Evolutionary conservation across 2,329 filamentous ascomycete genomes (phyloP).

Genomic region (Ophiocordyceps polyrhachis-furcata): DNA sequence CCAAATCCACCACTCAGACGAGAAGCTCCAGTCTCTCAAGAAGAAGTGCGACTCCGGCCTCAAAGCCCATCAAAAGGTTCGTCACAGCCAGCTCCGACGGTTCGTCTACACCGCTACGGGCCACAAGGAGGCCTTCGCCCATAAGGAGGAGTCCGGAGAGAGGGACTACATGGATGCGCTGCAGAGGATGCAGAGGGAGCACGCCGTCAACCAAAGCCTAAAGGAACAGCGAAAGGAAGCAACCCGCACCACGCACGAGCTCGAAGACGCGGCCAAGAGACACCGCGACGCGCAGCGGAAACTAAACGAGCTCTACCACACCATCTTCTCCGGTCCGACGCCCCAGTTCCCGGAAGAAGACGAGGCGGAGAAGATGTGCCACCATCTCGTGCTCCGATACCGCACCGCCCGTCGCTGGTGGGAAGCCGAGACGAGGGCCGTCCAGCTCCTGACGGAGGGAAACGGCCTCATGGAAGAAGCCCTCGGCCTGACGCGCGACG

Average conservation of each 20-base stretch:
- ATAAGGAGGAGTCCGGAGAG: slow-evolving; percentile 33
- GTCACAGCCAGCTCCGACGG: slow-evolving; percentile 30
- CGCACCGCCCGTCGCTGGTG: slow-evolving; percentile 15
- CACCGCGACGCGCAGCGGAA: slow-evolving; percentile 23
- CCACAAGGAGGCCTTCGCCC: slow-evolving; percentile 19
- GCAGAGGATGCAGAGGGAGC: slow-evolving; percentile 25
- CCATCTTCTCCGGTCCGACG: slow-evolving; percentile 33
- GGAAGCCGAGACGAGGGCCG: slow-evolving; percentile 22
- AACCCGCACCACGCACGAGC: slow-evolving; percentile 11
- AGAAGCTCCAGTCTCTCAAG: slow-evolving; percentile 20
- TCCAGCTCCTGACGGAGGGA: slow-evolving; percentile 20
- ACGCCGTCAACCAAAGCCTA: slow-evolving; percentile 22
- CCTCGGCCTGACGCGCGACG: slow-evolving; percentile 20
- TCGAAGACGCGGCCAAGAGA: slow-evolving; percentile 16
- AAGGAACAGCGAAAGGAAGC: slow-evolving; percentile 21
- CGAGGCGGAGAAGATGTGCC: slow-evolving; percentile 19
- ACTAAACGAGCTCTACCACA: slow-evolving; percentile 30
- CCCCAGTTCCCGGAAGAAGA: slow-evolving; percentile 36
- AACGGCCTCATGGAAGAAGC: slow-evolving; percentile 16
- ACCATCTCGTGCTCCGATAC: slow-evolving; percentile 17
- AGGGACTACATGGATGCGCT: slow-evolving; percentile 34
- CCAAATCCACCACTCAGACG: slow-evolving; percentile 17
- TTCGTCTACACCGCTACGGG: slow-evolving; percentile 32
- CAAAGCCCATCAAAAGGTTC: slow-evolving; percentile 32
- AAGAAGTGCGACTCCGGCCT: slow-evolving; percentile 24